These are phyloP conservation scores for Aspergillus glaucus DNA, from an alignment of 2,329 filamentous ascomycete genomes.

Conservation along the genomic window DNA sequence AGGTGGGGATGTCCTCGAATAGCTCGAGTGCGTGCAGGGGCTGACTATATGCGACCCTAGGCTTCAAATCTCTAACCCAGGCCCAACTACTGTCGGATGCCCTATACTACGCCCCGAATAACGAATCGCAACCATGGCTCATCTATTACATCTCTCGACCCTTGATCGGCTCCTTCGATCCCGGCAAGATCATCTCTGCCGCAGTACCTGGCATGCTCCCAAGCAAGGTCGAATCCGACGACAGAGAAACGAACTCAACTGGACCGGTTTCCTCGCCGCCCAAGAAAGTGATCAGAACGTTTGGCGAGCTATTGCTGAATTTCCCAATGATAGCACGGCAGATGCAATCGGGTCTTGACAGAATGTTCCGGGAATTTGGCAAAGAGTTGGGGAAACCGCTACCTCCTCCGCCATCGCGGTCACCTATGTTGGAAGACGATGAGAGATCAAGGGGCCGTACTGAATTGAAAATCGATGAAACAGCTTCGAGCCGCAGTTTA, in stretches of 20 bases:
- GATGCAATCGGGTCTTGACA: conserved; percentile 88
- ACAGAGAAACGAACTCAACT: conserved; percentile 19
- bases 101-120: conserved; percentile 82
- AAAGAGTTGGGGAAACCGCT: conserved; percentile 78
- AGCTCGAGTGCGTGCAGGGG: conserved; percentile 2
- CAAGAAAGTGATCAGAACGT: conserved; percentile 88
- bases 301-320: conserved; percentile 79
- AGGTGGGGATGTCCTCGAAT: conserved; percentile 49
- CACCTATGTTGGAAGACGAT: conserved; percentile 49
- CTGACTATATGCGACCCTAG: conserved; percentile 39
- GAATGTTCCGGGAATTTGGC: conserved; percentile 82
- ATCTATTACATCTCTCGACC: conserved; percentile 93
- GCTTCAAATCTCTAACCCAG: conserved; percentile 87
- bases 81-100: conserved; percentile 77
- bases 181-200: conserved; percentile 65
- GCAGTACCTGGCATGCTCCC: conserved; percentile 42
- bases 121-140: conserved; percentile 88
- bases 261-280: conserved; percentile 32
- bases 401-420: conserved; percentile 59
- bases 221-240: conserved; percentile 16
- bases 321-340: conserved; percentile 95
- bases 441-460: conserved; percentile 36
- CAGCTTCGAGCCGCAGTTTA: conserved; percentile 27
- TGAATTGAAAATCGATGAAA: conserved; percentile 35
- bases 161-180: conserved; percentile 75